These are phyloP conservation scores for Suillus alpinus DNA, from an alignment of 768 basidiomycete species.

Conservation along the genomic window DNA sequence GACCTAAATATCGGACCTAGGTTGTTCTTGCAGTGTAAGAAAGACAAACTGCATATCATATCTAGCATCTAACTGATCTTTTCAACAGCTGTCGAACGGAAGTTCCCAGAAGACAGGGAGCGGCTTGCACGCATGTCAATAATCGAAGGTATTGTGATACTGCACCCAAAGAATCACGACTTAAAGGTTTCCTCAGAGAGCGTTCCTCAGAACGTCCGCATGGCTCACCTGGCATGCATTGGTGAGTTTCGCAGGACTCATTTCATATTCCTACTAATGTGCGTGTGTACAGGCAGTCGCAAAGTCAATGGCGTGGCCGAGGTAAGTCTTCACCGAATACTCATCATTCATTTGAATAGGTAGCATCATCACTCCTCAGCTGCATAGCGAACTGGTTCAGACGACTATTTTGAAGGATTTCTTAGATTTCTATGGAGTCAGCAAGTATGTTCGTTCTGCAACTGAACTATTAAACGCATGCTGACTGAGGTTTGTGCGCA, in stretches of 20 bases:
- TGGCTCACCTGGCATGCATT: slow-evolving; percentile 91
- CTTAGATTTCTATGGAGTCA: slow-evolving; percentile 85
- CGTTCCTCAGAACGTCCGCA: slow-evolving; percentile 79
- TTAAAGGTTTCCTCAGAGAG: slow-evolving; percentile 54
- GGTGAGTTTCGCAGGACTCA: slow-evolving; percentile 32
- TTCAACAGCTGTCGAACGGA: slow-evolving; percentile 70
- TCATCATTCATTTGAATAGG: background rate
- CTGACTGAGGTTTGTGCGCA: slow-evolving; percentile 16
- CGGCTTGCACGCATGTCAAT: slow-evolving; percentile 83
- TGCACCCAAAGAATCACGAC: background rate
- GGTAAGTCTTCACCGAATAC: slow-evolving; percentile 30
- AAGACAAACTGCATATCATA: background rate
- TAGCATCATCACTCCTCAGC: slow-evolving; percentile 29
- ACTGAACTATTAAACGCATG: background rate
- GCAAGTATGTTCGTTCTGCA: slow-evolving; percentile 48
- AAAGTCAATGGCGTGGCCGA: slow-evolving; percentile 97
- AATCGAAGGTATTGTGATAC: slow-evolving; percentile 65
- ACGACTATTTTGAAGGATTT: slow-evolving; percentile 88
- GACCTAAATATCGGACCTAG: slow-evolving; percentile 28
- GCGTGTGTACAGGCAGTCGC: slow-evolving; percentile 59
- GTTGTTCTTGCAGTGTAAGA: slow-evolving; percentile 66
- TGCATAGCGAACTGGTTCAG: slow-evolving; percentile 87
- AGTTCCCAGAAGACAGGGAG: slow-evolving; percentile 86
- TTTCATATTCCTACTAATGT: slow-evolving; percentile 1
- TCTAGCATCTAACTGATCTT: slow-evolving; percentile 12